Percentiles rank a stretch among this genome's conserved stretches.
Evolutionary conservation across 2,329 filamentous ascomycete genomes (phyloP).

Genomic region (Sporothrix mexicana): DNA sequence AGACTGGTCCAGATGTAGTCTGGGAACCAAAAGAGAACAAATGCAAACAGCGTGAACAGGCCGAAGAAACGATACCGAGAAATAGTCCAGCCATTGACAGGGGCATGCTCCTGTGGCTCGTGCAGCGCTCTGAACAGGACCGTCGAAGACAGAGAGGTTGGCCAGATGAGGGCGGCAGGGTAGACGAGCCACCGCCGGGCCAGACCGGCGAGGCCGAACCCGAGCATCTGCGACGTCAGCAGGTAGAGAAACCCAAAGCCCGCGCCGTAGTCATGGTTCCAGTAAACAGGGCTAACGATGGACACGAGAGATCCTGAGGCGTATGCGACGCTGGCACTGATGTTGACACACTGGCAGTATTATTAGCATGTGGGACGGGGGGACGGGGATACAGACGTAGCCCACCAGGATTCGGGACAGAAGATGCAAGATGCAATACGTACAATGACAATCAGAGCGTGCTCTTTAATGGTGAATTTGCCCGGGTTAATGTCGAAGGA

Average conservation of each 20-base stretch:
- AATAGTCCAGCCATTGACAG: slow-evolving; percentile 49
- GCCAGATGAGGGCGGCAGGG: slow-evolving; percentile 60
- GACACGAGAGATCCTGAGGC: slow-evolving; percentile 32
- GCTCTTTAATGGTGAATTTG: slow-evolving; percentile 65
- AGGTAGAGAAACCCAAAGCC: slow-evolving; percentile 34
- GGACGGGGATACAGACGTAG: not conserved
- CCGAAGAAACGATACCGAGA: slow-evolving; percentile 56
- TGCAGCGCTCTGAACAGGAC: slow-evolving; percentile 57
- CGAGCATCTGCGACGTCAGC: slow-evolving; percentile 60
- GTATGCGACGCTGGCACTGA: slow-evolving; percentile 32
- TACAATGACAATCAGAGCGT: slow-evolving; percentile 60
- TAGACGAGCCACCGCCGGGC: slow-evolving; percentile 59
- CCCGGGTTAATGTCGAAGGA: slow-evolving; percentile 60
- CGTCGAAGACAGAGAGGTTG: slow-evolving; percentile 54
- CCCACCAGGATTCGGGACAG: not conserved
- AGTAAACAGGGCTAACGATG: slow-evolving; percentile 33
- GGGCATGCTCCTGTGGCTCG: slow-evolving; percentile 46
- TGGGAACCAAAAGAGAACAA: slow-evolving; percentile 59
- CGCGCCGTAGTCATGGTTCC: slow-evolving; percentile 33
- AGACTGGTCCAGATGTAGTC: slow-evolving; percentile 55
- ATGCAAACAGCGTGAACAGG: slow-evolving; percentile 53
- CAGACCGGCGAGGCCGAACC: slow-evolving; percentile 60
- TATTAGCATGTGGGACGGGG: not conserved
- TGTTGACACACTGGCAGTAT: slow-evolving; percentile 30
- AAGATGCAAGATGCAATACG: not conserved